Evolutionary conservation across 2,329 filamentous ascomycete genomes (phyloP), one percentile per base, ranked within the genome.

Genomic region (Fusarium transvaalense): DNA sequence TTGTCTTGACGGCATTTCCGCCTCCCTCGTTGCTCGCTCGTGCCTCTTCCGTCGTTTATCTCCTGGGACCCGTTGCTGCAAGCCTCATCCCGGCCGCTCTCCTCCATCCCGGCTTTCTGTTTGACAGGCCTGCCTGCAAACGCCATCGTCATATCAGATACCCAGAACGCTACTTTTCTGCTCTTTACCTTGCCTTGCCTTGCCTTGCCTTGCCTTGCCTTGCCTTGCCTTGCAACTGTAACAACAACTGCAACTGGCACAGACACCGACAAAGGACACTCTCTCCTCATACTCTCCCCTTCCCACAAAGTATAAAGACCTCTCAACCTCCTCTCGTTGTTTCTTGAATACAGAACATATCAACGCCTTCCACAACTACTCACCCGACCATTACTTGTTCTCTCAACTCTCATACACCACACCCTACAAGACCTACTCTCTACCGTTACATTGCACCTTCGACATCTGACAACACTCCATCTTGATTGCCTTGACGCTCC

Each of bases 1-100:
- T 68, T 68, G 56, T 64, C 67, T 68, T 52, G 42, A 57, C 67
- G 67, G 67, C 66, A 70, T 61, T 68, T 51, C 70, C 71, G 71
- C 70, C 25, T 50, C 25, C 47, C 64, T 73, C 51, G 58, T 66
- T 67, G 70, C 61, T 67, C 59, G 66, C 52, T 64, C 57, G 64
- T 61, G 45, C 54, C 63, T 73, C 61, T 59, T 64, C 64, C 64
- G 68, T 66, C 66, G 54, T 73, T 64, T 63, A 74, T 71, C 64
- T 74, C 59, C 46, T 61, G 60, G 56, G 54, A 25, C 64, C 56
- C 72, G 60, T 63, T 50, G 55, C 63, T 66, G 47, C 70, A 68
- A 72, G 63, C 68, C 56, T 65, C 38, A 63, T 64, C 71, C 69
- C 68, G 62, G 63, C 61, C 56, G 63, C 61, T 50, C 38, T 61